Evolutionary conservation across 345 rosid species (phyloP), one percentile per base, ranked within the genome.

Genomic region (Turritis glabra): DNA sequence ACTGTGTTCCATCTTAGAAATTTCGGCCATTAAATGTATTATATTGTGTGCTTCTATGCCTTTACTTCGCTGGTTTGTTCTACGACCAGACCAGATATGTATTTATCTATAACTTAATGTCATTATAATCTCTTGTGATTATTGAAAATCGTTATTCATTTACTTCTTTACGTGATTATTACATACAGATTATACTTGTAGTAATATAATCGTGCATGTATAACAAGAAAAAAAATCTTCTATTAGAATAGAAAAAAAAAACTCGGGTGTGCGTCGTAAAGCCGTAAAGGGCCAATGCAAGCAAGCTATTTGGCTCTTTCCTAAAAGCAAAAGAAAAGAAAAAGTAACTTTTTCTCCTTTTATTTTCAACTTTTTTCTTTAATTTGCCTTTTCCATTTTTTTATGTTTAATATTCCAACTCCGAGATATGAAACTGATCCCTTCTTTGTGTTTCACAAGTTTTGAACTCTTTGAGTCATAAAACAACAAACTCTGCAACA

Each of bases 301-400:
- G 57, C 74, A 61, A 69, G 75, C 75, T 61, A 57, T 61, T 40
- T 53, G 70, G 63, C 70, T 76, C 70, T 76, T 76, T 76, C 41
- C 41, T 32, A 41, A 76, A 61, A 40, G 70, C 64, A 76, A 76
- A 76, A 76, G 30, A 61, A 61, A 69, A 23, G 51, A 51, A 30
- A 74, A 56, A 38, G 11, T 33, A 37, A 18, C 46, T 60, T 75
- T 68, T 60, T 10, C 29, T 40, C 22, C 13, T 26, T 72, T 35
- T 12, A 50, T 22, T 56, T 65, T 22, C 68, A 38, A 37, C 61
- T 40, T 67, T 38, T 40, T 57, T 35, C 37, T 73, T 64, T 17
- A 23, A 2, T 14, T 57, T 67, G 47, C 21, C 32, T 40, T 75
- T 26, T 46, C 23, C 26, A 27, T 6, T 14, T 66, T 54, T 61